These are phyloP conservation scores for Pythium oligandrum DNA, from an alignment of 352 stramenopile species.

Conservation along the genomic window DNA sequence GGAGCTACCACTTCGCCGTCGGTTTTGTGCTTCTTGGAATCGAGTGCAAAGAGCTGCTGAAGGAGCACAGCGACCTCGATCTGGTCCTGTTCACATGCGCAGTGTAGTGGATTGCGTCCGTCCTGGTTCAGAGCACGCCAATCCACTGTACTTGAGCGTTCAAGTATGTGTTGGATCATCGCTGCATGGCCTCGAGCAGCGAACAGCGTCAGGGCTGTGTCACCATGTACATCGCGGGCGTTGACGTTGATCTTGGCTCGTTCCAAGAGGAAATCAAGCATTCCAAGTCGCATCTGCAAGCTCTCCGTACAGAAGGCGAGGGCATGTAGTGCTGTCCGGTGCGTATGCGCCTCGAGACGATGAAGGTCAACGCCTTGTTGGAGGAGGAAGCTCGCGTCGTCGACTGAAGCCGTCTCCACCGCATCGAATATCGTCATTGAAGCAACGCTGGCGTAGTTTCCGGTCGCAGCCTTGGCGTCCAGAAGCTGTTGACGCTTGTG, in stretches of 20 bases:
- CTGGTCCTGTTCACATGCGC: slow-evolving; percentile 54
- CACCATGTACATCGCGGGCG: slow-evolving; percentile 29
- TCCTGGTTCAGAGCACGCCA: slow-evolving; percentile 21
- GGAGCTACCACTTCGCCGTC: neutral
- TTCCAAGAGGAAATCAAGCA: slow-evolving; percentile 51
- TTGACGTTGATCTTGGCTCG: slow-evolving; percentile 33
- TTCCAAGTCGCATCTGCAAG: slow-evolving; percentile 31
- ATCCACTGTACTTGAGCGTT: neutral
- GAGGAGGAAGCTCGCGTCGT: slow-evolving; percentile 51
- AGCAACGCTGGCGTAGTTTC: neutral
- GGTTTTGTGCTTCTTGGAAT: slow-evolving; percentile 3
- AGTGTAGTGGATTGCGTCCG: slow-evolving; percentile 48
- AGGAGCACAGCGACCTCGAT: slow-evolving; percentile 46
- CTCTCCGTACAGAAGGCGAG: slow-evolving; percentile 52
- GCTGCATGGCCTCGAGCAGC: slow-evolving; percentile 38
- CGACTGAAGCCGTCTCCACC: slow-evolving; percentile 45
- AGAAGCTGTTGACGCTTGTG: slow-evolving; percentile 33
- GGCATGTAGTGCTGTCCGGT: slow-evolving; percentile 49
- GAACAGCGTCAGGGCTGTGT: slow-evolving; percentile 53
- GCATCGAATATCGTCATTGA: slow-evolving; percentile 47
- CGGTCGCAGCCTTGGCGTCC: slow-evolving; percentile 8
- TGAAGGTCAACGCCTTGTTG: slow-evolving; percentile 33
- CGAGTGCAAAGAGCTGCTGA: slow-evolving; percentile 23
- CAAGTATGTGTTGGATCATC: slow-evolving; percentile 20
- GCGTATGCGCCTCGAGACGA: slow-evolving; percentile 30